Conservation (phyloP, 2,329 filamentous ascomycete species). For the Paraconiothyrium sp. region DNA sequence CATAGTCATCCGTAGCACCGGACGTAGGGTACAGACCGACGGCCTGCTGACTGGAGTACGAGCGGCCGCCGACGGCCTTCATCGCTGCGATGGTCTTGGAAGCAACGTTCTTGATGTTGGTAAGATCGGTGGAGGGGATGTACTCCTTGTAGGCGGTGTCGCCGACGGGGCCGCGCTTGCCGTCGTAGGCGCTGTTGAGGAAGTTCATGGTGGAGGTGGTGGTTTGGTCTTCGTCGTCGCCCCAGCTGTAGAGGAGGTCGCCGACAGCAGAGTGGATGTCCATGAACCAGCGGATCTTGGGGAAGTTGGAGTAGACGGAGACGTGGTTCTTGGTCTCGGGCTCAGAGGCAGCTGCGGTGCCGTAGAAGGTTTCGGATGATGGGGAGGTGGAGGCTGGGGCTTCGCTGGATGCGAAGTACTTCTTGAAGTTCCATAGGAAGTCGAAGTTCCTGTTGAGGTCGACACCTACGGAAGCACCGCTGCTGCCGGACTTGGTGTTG, state of each 20-base stretch:
- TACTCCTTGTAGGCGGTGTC: slow-evolving; percentile 63
- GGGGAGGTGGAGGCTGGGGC: slow-evolving; percentile 56
- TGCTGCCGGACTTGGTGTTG: slow-evolving; percentile 50
- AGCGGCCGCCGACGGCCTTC: slow-evolving; percentile 49
- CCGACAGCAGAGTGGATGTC: slow-evolving; percentile 67
- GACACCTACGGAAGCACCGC: slow-evolving; percentile 39
- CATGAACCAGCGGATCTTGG: slow-evolving; percentile 65
- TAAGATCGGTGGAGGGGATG: slow-evolving; percentile 47
- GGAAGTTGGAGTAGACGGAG: slow-evolving; percentile 62
- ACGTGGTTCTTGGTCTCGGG: slow-evolving; percentile 65
- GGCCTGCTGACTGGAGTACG: slow-evolving; percentile 43
- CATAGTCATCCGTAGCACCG: slow-evolving; percentile 52
- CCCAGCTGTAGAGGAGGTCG: slow-evolving; percentile 66
- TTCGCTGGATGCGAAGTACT: slow-evolving; percentile 55
- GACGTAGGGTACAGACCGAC: slow-evolving; percentile 51
- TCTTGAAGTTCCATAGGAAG: slow-evolving; percentile 64
- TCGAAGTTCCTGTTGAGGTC: slow-evolving; percentile 58
- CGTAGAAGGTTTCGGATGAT: slow-evolving; percentile 60
- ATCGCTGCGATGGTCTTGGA: slow-evolving; percentile 47
- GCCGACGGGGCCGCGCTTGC: slow-evolving; percentile 59
- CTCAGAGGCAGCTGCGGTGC: slow-evolving; percentile 63
- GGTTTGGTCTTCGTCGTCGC: slow-evolving; percentile 63
- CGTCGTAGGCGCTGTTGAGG: slow-evolving; percentile 62
- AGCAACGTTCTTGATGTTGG: slow-evolving; percentile 46
- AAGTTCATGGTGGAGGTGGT: slow-evolving; percentile 61